A percentile compares a stretch with the other conserved stretches of the same genome.
These are phyloP conservation scores for Hygrophorus pudorinus DNA, from an alignment of 768 basidiomycete species.

Conservation along the genomic window DNA sequence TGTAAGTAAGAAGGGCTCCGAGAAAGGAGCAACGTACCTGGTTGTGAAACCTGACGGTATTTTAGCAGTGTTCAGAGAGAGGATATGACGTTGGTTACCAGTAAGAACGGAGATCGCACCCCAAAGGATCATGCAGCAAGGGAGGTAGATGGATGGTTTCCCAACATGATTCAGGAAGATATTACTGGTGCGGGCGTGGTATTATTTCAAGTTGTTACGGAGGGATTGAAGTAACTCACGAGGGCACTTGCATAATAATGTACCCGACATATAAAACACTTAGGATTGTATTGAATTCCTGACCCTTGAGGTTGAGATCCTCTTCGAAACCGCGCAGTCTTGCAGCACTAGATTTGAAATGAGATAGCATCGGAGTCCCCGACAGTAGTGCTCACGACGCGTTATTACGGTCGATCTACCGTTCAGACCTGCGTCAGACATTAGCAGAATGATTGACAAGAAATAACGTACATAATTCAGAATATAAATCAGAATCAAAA, in stretches of 20 bases:
- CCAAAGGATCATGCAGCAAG: slow-evolving; percentile 57
- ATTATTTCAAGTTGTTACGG: background rate
- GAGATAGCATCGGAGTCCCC: background rate
- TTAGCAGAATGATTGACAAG: background rate
- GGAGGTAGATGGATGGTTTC: slow-evolving; percentile 54
- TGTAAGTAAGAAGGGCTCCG: background rate
- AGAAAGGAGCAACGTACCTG: slow-evolving; percentile 16
- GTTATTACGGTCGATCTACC: slow-evolving; percentile 65
- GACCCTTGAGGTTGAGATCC: slow-evolving; percentile 46
- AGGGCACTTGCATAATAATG: slow-evolving; percentile 63
- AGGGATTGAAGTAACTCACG: slow-evolving; percentile 27
- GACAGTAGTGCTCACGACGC: slow-evolving; percentile 32
- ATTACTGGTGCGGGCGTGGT: slow-evolving; percentile 32
- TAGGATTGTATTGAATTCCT: slow-evolving; percentile 53
- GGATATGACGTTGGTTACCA: slow-evolving; percentile 21
- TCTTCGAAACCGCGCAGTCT: slow-evolving; percentile 55
- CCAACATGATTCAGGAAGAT: slow-evolving; percentile 59
- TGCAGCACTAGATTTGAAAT: slow-evolving; percentile 36
- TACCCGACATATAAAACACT: slow-evolving; percentile 61
- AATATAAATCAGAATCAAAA: slow-evolving; percentile 38
- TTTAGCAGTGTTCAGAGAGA: background rate
- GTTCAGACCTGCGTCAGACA: slow-evolving; percentile 33
- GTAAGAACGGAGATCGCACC: slow-evolving; percentile 43
- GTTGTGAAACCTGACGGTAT: slow-evolving; percentile 29
- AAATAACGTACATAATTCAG: slow-evolving; percentile 30